phyloP scores from a whole-genome alignment of 371 early-diverging fungal genomes.

The Mucor irregularis region DNA sequence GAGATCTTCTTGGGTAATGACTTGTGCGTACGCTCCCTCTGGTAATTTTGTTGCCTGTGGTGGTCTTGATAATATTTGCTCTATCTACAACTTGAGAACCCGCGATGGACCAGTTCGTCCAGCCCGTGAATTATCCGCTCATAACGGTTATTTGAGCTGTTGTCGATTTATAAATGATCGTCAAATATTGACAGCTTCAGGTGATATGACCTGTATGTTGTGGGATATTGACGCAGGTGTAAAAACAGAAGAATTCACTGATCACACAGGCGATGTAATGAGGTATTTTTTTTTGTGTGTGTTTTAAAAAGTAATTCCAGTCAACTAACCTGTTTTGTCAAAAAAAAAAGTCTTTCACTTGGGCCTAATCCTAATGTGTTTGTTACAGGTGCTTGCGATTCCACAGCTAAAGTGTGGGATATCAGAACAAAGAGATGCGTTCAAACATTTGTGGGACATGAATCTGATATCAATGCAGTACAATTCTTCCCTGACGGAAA shows the following conservation, averaged over 20 bases:
- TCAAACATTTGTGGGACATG: constrained; percentile 97
- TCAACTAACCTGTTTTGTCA: no score
- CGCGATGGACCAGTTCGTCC: constrained; percentile 91
- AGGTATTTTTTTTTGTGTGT: no score
- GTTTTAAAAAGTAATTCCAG: no score
- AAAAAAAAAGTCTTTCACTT: constrained; percentile 72
- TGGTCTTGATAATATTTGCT: constrained; percentile 97
- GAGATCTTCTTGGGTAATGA: constrained; percentile 99
- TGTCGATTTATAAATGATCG: constrained; percentile 94
- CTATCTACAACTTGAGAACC: constrained; percentile 92
- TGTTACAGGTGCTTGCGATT: constrained; percentile 97
- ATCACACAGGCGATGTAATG: constrained; percentile 99
- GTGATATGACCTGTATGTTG: constrained; percentile 98
- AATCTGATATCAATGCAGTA: constrained; percentile 97
- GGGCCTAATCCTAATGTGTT: constrained; percentile 93
- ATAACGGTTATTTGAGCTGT: constrained; percentile 96
- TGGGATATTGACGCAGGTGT: constrained; percentile 98
- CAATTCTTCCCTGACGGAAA: constrained; percentile 98
- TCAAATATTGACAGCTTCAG: constrained; percentile 92
- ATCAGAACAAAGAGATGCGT: constrained; percentile 94
- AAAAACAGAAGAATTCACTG: constrained; percentile 92
- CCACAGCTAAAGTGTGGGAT: constrained; percentile 99
- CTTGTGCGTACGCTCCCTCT: constrained; percentile 97
- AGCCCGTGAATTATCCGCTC: constrained; percentile 91
- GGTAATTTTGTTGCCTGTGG: constrained; percentile 98